Conservation (phyloP, 2,329 filamentous ascomycete species). For the Ampelomyces quisqualis region DNA sequence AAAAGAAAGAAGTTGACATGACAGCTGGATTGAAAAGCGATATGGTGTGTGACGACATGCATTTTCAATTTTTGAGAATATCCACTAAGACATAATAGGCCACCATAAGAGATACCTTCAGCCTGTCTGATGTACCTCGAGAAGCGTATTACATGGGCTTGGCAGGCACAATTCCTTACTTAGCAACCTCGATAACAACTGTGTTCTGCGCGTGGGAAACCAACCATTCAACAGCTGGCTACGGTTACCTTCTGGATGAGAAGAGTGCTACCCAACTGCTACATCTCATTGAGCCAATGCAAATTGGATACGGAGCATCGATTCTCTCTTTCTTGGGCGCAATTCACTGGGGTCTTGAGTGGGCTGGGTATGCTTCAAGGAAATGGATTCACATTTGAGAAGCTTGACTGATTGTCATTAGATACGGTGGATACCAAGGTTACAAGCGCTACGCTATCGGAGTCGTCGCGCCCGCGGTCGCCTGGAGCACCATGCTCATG, state of each 20-base stretch:
- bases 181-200: slow-evolving; percentile 79
- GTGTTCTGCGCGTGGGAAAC: slow-evolving; percentile 81
- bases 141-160: slow-evolving; percentile 54
- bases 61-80: neutral
- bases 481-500: slow-evolving; percentile 87
- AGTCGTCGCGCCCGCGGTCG: slow-evolving; percentile 73
- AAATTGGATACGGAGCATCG: slow-evolving; percentile 87
- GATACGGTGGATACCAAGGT: slow-evolving; percentile 63
- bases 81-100: slow-evolving; percentile 33
- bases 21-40: slow-evolving; percentile 47
- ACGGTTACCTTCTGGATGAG: slow-evolving; percentile 64
- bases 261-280: slow-evolving; percentile 72
- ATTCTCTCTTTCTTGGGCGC: slow-evolving; percentile 94
- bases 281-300: slow-evolving; percentile 76
- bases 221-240: slow-evolving; percentile 66
- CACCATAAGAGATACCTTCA: slow-evolving; percentile 54
- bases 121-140: slow-evolving; percentile 47
- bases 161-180: slow-evolving; percentile 62
- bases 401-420: neutral
- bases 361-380: slow-evolving; percentile 55
- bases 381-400: too few species aligned
- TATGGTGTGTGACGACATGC: slow-evolving; percentile 29
- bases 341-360: slow-evolving; percentile 91
- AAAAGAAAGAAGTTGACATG: slow-evolving; percentile 48
- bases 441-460: slow-evolving; percentile 83